Percentiles rank a stretch among this genome's conserved stretches.
Conservation (phyloP, 306 rosid genomes). For the Canavalia ensiformis region DNA sequence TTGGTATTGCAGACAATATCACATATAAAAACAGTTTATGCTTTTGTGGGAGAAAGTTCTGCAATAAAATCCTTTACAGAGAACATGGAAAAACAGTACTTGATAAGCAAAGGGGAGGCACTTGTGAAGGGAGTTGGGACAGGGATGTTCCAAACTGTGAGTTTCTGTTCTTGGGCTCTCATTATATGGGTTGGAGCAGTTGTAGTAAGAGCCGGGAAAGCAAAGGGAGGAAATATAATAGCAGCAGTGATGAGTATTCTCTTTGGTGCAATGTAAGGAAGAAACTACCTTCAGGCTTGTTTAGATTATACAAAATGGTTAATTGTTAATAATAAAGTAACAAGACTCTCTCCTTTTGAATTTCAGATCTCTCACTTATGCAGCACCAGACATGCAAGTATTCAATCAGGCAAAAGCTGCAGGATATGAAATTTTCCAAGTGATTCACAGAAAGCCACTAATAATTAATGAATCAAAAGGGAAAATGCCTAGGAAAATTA, state of each 20-base stretch:
- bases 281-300: background rate
- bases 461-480: constrained; percentile 63
- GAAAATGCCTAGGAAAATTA: constrained; percentile 50
- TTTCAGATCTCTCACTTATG: constrained; percentile 82
- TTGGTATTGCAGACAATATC: constrained; percentile 70
- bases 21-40: constrained; percentile 87
- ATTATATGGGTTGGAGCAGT: constrained; percentile 92
- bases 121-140: constrained; percentile 85
- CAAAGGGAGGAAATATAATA: constrained; percentile 76
- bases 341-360: constrained; percentile 14
- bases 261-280: constrained; percentile 88
- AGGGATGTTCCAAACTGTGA: constrained; percentile 85
- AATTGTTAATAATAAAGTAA: background rate
- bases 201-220: constrained; percentile 66
- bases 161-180: constrained; percentile 84
- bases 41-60: constrained; percentile 80
- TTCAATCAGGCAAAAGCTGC: constrained; percentile 94
- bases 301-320: background rate
- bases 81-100: constrained; percentile 65
- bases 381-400: constrained; percentile 91
- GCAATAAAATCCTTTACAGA: constrained; percentile 67
- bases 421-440: constrained; percentile 83
- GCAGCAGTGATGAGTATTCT: constrained; percentile 92
- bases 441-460: constrained; percentile 74
- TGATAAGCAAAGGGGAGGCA: constrained; percentile 79